Conservation (phyloP, 345 rosid genomes). For the thale cress (Arabidopsis thaliana) region DNA sequence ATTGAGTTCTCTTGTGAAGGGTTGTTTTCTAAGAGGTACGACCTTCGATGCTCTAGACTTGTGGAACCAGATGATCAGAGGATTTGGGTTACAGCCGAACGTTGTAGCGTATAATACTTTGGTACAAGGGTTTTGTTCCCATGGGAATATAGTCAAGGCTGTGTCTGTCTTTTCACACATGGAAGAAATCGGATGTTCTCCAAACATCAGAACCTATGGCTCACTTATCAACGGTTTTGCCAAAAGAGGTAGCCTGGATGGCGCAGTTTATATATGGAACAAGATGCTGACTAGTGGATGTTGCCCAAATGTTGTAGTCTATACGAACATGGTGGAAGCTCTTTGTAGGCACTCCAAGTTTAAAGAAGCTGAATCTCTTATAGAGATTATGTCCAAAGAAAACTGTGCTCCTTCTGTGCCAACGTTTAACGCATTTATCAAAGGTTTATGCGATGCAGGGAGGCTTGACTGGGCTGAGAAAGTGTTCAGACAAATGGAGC, state of each 20-base stretch:
- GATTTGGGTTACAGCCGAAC: conserved; percentile 56
- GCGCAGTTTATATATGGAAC: conserved; percentile 81
- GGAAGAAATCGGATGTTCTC: conserved; percentile 59
- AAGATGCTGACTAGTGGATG: conserved; percentile 73
- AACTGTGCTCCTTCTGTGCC: conserved; percentile 67
- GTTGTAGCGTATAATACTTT: conserved; percentile 67
- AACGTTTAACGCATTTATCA: conserved; percentile 72
- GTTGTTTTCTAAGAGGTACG: conserved; percentile 62
- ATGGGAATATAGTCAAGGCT: conserved; percentile 61
- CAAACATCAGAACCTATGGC: conserved; percentile 67
- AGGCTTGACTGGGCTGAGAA: conserved; percentile 66
- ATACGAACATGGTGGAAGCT: conserved; percentile 81
- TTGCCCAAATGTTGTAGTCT: conserved; percentile 74
- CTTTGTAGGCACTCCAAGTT: conserved; percentile 72
- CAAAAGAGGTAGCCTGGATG: conserved; percentile 61
- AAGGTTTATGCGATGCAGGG: conserved; percentile 68
- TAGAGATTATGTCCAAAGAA: conserved; percentile 61
- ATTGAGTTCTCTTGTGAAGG: conserved; percentile 75
- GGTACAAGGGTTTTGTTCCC: conserved; percentile 69
- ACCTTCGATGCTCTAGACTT: conserved; percentile 55
- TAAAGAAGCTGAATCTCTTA: conserved; percentile 63
- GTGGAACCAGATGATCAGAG: conserved; percentile 65
- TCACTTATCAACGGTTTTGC: conserved; percentile 77
- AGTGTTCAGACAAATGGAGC: conserved; percentile 59
- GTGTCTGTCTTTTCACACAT: conserved; percentile 58